Percentiles rank a stretch among this genome's conserved stretches.
Evolutionary conservation across 1,284 basidiomycete genomes (phyloP).

Genomic region (Apiotrichum sp.): DNA sequence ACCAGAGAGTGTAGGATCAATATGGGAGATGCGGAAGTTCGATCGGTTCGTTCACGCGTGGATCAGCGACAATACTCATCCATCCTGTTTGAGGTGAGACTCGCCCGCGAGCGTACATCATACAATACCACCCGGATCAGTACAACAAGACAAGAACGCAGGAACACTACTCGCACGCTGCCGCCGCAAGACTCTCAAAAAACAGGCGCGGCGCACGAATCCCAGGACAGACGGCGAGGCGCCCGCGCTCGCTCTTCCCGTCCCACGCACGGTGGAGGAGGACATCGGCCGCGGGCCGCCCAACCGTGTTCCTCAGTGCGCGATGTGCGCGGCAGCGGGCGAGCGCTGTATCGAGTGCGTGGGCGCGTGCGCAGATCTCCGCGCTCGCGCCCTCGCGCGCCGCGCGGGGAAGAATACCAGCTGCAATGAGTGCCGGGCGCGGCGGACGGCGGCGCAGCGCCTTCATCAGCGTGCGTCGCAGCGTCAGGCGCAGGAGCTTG

Average conservation of each 20-base stretch:
- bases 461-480: slow-evolving; percentile 13
- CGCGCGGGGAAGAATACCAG: slow-evolving; percentile 16
- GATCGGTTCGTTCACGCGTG: no score
- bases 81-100: no score
- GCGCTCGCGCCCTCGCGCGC: neutral
- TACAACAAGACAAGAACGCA: no score
- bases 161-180: no score
- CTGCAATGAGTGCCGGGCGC: slow-evolving; percentile 8
- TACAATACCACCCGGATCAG: no score
- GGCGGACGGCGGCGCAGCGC: slow-evolving; percentile 13
- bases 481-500: slow-evolving; percentile 8
- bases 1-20: no score
- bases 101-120: no score
- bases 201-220: slow-evolving; percentile 16
- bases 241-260: slow-evolving; percentile 12
- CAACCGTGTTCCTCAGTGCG: slow-evolving; percentile 7
- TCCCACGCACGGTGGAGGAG: neutral
- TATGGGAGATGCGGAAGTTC: no score
- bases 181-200: slow-evolving; percentile 14
- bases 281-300: slow-evolving; percentile 2
- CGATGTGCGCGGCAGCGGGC: slow-evolving; percentile 11
- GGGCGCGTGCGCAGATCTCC: slow-evolving; percentile 14
- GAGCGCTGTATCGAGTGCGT: slow-evolving; percentile 13
- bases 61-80: no score
- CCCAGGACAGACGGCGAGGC: slow-evolving; percentile 21